These are phyloP conservation scores for Plasmodium gonderi DNA, from an alignment of 169 alveolate genomes.

Conservation along the genomic window DNA sequence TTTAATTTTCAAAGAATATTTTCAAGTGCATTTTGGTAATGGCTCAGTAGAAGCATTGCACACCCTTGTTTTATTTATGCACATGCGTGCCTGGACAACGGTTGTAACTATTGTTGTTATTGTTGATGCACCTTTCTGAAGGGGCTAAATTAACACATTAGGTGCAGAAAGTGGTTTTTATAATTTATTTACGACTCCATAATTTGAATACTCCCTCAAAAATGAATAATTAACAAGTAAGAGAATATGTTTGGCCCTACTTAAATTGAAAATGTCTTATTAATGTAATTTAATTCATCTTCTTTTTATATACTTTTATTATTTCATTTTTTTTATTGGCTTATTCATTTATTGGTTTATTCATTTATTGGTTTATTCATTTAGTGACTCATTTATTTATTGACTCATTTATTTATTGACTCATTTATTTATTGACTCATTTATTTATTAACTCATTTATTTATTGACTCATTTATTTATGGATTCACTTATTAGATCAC, in stretches of 20 bases:
- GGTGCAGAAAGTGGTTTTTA: slow-evolving; percentile 5
- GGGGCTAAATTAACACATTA: background rate
- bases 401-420: no score
- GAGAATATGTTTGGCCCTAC: background rate
- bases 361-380: no score
- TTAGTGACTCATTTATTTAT: no score
- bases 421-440: no score
- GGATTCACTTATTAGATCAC: no score
- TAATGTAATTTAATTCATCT: background rate
- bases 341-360: no score
- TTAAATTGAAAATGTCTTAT: background rate
- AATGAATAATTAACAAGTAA: background rate
- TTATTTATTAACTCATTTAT: no score
- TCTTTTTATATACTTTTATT: no score
- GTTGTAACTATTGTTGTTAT: background rate
- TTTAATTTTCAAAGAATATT: slow-evolving; percentile 15
- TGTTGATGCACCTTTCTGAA: background rate
- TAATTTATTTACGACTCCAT: background rate
- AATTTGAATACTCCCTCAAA: background rate
- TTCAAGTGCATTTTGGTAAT: background rate
- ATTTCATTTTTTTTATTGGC: no score
- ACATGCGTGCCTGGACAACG: background rate
- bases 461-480: no score
- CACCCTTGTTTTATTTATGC: background rate
- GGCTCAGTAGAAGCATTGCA: slow-evolving; percentile 5